Percentiles rank a stretch among this genome's conserved stretches.
Conservation (phyloP, 352 stramenopile genomes). For the Pythium pectinolyticum region DNA sequence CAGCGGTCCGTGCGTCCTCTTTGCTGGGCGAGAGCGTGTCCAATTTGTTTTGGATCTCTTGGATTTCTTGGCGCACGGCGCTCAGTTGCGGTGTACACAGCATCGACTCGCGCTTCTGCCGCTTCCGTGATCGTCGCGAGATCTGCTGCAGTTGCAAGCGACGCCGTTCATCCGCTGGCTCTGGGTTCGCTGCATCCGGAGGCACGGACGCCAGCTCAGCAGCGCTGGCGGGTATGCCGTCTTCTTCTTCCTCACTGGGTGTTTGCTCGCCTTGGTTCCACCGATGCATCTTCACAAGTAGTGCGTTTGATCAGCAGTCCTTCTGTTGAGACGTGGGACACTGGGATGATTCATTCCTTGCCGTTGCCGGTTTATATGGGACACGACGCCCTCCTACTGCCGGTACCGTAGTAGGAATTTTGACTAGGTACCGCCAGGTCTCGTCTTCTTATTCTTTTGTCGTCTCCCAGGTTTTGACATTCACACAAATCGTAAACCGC, state of each 20-base stretch:
- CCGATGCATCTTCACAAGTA: too few relatives aligned
- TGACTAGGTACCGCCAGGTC: neutral
- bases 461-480: neutral
- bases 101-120: constrained; percentile 47
- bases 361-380: too few relatives aligned
- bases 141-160: constrained; percentile 26
- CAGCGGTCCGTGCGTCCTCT: neutral
- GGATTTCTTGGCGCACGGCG: constrained; percentile 37
- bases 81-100: constrained; percentile 37
- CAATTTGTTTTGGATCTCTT: constrained; percentile 30
- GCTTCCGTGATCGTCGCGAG: constrained; percentile 39
- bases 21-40: neutral
- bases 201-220: too few relatives aligned
- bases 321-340: too few relatives aligned
- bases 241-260: neutral
- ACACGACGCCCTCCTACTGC: too few relatives aligned
- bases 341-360: too few relatives aligned
- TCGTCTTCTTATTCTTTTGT: neutral
- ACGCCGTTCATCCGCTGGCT: constrained; percentile 17
- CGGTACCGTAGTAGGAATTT: too few relatives aligned
- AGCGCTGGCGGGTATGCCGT: too few relatives aligned
- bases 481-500: neutral
- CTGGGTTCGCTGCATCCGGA: too few relatives aligned
- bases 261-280: constrained; percentile 3
- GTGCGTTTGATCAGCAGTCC: too few relatives aligned